phyloP scores from a whole-genome alignment of 2,329 filamentous ascomycete species.

The Aureobasidium melanogenum region DNA sequence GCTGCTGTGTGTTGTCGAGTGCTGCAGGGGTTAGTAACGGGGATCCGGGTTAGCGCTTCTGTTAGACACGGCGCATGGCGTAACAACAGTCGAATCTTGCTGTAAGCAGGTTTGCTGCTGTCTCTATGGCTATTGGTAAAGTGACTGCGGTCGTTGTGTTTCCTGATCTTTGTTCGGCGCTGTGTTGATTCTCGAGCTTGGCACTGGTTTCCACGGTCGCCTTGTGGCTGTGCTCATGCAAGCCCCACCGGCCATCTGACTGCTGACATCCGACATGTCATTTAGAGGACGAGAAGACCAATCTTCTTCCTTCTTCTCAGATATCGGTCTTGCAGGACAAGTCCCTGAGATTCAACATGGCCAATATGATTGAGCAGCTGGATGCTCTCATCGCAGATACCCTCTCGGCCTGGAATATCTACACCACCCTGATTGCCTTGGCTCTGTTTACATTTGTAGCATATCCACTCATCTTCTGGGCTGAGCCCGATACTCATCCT shows the following conservation, averaged over 20 bases:
- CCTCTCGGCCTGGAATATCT: conserved; percentile 71
- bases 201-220: conserved; percentile 3
- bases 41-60: background rate
- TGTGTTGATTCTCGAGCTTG: conserved; percentile 2
- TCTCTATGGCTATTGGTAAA: background rate
- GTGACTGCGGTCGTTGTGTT: background rate
- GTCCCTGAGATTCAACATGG: conserved; percentile 24
- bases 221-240: background rate
- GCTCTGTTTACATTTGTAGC: conserved; percentile 58
- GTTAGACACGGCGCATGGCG: background rate
- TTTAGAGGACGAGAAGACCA: background rate
- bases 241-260: background rate
- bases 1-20: background rate
- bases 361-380: conserved; percentile 51
- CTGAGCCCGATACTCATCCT: conserved; percentile 85
- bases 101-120: background rate
- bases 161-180: background rate
- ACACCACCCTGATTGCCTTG: conserved; percentile 64
- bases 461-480: conserved; percentile 60
- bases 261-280: background rate
- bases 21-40: conserved; percentile 7
- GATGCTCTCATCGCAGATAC: conserved; percentile 63
- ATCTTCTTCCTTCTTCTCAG: background rate
- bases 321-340: background rate
- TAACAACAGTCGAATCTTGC: background rate